A percentile compares a stretch with the other conserved stretches of the same genome.
Conservation (phyloP, 106 monocot genomes). For the Posidonia australis region DNA sequence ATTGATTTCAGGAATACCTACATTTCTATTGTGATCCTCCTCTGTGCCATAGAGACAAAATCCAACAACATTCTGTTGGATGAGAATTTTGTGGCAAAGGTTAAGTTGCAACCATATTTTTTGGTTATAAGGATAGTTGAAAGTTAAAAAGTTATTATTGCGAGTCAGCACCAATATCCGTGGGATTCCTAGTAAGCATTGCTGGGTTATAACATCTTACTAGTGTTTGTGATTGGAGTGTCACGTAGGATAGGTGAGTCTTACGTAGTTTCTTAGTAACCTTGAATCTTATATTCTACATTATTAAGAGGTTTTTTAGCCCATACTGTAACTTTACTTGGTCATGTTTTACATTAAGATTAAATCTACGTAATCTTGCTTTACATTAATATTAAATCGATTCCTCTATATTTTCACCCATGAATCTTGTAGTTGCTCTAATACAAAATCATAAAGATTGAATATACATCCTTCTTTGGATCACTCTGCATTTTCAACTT, state of each 20-base stretch:
- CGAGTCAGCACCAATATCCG: slow-evolving; percentile 58
- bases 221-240: too few species aligned
- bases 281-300: too few species aligned
- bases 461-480: not conserved
- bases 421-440: too few species aligned
- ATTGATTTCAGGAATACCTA: slow-evolving; percentile 73
- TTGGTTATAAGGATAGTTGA: not conserved
- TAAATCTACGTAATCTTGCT: too few species aligned
- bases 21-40: slow-evolving; percentile 98
- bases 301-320: too few species aligned
- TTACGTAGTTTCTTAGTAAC: too few species aligned
- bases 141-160: not conserved
- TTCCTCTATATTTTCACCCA: too few species aligned
- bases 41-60: slow-evolving; percentile 89
- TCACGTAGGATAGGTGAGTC: too few species aligned
- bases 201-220: too few species aligned
- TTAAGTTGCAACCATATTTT: slow-evolving; percentile 9
- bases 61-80: slow-evolving; percentile 94
- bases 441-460: too few species aligned
- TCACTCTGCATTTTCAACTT: not conserved
- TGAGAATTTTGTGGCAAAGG: slow-evolving; percentile 90
- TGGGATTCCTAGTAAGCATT: slow-evolving; percentile 65
- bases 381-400: not conserved
- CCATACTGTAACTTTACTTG: too few species aligned
- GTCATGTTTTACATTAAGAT: too few species aligned